Evolutionary conservation across 345 rosid species (phyloP).

Genomic region (Diplotaxis tenuifolia): DNA sequence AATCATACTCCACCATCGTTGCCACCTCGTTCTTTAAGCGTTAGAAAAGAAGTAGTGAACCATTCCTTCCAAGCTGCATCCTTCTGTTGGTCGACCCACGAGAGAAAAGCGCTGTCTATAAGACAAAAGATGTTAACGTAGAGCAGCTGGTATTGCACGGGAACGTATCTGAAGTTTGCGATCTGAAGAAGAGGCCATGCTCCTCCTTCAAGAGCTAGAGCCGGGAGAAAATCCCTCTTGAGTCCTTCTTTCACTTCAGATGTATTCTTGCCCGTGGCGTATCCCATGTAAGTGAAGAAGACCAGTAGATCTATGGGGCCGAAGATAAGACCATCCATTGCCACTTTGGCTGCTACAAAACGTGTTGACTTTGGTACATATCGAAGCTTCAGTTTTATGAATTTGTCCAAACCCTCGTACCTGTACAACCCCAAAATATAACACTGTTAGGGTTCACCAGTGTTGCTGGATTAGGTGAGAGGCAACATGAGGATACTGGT

Average conservation of each 20-base stretch:
- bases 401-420: slow-evolving; percentile 81
- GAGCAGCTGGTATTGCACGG: slow-evolving; percentile 82
- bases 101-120: slow-evolving; percentile 80
- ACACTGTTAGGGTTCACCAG: neutral
- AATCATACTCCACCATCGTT: slow-evolving; percentile 42
- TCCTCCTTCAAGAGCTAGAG: slow-evolving; percentile 79
- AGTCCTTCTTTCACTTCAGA: slow-evolving; percentile 74
- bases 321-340: slow-evolving; percentile 81
- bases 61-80: slow-evolving; percentile 94
- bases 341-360: slow-evolving; percentile 85
- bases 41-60: slow-evolving; percentile 51
- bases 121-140: slow-evolving; percentile 88
- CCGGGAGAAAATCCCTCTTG: slow-evolving; percentile 92
- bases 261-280: slow-evolving; percentile 61
- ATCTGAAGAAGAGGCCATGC: slow-evolving; percentile 85
- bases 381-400: slow-evolving; percentile 62
- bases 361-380: slow-evolving; percentile 60
- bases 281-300: slow-evolving; percentile 92
- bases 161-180: slow-evolving; percentile 79
- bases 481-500: too few relatives aligned
- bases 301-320: slow-evolving; percentile 82
- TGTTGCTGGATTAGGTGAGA: neutral
- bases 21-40: slow-evolving; percentile 57
- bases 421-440: slow-evolving; percentile 37
- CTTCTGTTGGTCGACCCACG: slow-evolving; percentile 91